Base-by-base conservation (phyloP, 192 early-diverging fungal genomes). In the Coemansia sp. region DNA sequence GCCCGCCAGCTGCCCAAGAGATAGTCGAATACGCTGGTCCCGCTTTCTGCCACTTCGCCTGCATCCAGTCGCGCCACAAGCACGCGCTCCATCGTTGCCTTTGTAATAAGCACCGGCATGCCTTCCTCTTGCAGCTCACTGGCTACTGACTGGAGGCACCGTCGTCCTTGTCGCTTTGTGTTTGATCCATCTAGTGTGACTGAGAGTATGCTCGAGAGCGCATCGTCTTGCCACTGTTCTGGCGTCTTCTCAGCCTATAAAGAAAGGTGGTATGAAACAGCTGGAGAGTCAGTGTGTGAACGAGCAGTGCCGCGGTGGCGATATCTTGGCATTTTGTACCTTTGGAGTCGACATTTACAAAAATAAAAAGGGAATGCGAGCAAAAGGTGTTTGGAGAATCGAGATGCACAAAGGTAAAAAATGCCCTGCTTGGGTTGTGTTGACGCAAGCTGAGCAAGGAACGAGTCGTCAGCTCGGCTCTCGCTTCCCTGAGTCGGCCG, bases 191-290 rank as follows among this genome's bases (percentile, higher is more conserved):
- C 77, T 28, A 97, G 78, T 10, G 92, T 92, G 21, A 93, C 88
- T 16, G 85, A 75, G 53, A 97, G 83, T 33, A 97, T 84, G 59
- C 84, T 86, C 13, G 89, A 90, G 16, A 94, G 73, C 5, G 89
- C 90, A 38, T 91, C 88, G 71, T 93, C 89, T 69, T 93, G 91
- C 95, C 95, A 97, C 65, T 81, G 70, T 9, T 72, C 79, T 48
- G 69, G 63, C 50, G 79, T 60, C 64, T 80, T 79, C 60, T 64
- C 76, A n/a, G 67, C 53, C 74, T 77, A 77, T 65, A 71, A 2
- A 57, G 0, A 34, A 20, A 58, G 1, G 31, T 31, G 31, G 4
- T 31, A 31, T 4, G 8, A 34, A 64, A 14, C 24, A 13, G 53
- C 5, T 18, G n/a, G n/a, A 39, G 46, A n/a, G 31, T 45, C 9